phyloP scores from a whole-genome alignment of 345 rosid genomes.

The Citrus trifoliata region DNA sequence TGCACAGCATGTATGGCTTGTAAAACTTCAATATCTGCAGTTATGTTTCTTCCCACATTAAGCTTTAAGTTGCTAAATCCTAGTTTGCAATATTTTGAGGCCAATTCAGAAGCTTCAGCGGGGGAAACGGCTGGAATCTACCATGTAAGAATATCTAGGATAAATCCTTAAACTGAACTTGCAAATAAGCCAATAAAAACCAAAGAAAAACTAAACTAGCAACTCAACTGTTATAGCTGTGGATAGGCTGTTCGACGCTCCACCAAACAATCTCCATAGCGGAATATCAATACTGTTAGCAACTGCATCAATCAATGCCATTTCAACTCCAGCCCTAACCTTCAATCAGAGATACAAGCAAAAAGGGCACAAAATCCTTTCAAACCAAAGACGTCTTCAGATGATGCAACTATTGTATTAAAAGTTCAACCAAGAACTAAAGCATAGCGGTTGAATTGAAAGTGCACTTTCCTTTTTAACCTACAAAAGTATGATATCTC shows the following conservation, averaged over 20 bases:
- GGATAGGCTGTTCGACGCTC: constrained; percentile 54
- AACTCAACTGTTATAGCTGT: constrained; percentile 79
- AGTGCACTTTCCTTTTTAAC: background rate
- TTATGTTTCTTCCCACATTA: constrained; percentile 74
- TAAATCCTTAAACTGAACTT: background rate
- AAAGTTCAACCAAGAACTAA: background rate
- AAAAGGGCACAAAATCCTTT: constrained; percentile 9
- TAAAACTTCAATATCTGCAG: constrained; percentile 67
- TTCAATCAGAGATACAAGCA: constrained; percentile 26
- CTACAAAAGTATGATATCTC: background rate
- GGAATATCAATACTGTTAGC: constrained; percentile 70
- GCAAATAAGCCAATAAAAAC: background rate
- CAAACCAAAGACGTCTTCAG: background rate
- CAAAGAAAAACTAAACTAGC: constrained; percentile 4
- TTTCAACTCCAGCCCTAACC: constrained; percentile 90
- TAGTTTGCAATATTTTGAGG: constrained; percentile 54
- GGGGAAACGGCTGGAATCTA: constrained; percentile 87
- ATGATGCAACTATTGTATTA: background rate
- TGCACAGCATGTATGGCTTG: constrained; percentile 70
- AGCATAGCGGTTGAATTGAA: background rate
- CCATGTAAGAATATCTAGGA: background rate
- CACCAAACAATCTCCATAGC: constrained; percentile 84
- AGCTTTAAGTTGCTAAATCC: constrained; percentile 86
- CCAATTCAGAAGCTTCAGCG: constrained; percentile 67
- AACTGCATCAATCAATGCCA: constrained; percentile 85